Evolutionary conservation across 139 green algal genomes (phyloP), one percentile per base, ranked within the genome.

Genomic region (Bryopsis sp.): DNA sequence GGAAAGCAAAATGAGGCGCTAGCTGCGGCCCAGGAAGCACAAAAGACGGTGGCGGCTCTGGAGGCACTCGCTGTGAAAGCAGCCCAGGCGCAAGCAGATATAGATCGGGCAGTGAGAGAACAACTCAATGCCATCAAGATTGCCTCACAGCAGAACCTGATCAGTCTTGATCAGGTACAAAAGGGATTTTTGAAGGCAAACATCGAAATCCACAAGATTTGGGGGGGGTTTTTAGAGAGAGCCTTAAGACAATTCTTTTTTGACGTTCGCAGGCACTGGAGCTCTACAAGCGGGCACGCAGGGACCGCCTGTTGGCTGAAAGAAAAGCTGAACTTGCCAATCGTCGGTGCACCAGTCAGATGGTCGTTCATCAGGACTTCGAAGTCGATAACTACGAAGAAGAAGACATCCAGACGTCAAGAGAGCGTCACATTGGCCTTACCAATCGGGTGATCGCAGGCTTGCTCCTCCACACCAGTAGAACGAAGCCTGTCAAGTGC

Each of bases 371-470:
- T 63, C 78, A 81, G 61, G 11, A 32, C 32, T 89, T 90, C 72
- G 66, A 6, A 24, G 67, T 88, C 11, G 74, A 84, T 72, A 86
- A 88, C 70, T 75, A 79, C 61, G 84, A 89, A 43, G 32, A 46
- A n/a, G 58, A 69, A 1, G 70, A 76, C 43, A 11, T 64, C 46
- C 59, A 68, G 5, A 83, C 78, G 2, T 62, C 75, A 0, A 72
- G 85, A 3, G 82, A 89, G 73, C 75, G 82, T 58, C 77, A 80
- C 39, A 64, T 89, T 5, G 82, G 81, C 31, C 68, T 87, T 31
- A 90, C 79, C 68, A 90, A 90, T 72, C 69, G 85, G 1, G 77
- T 93, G 35, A 78, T 93, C 31, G 79, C 71, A 0, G 86, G 86
- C 34, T 76, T 93, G 77, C 73, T 93, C 72, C 62, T 93, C 67